These are phyloP conservation scores for Yamadazyma philogaea DNA, from an alignment of 805 yeast species.

Conservation along the genomic window DNA sequence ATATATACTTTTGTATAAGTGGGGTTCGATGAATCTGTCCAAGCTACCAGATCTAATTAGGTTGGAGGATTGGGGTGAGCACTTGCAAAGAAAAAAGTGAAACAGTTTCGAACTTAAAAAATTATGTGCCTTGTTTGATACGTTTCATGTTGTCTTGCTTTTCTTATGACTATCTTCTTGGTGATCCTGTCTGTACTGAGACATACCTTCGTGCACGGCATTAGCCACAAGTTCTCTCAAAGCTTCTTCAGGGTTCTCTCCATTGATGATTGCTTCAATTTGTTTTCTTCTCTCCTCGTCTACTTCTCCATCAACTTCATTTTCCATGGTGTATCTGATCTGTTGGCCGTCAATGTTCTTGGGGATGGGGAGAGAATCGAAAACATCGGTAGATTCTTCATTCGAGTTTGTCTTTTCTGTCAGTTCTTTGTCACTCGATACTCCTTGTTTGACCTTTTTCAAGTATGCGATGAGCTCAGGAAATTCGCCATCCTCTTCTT, in stretches of 20 bases:
- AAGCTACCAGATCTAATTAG: too few species aligned
- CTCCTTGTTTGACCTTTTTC: constrained; percentile 22
- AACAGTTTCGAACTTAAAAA: too few species aligned
- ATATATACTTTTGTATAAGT: too few species aligned
- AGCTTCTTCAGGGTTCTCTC: constrained; percentile 80
- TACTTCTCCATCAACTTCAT: constrained; percentile 23
- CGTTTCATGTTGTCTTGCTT: constrained; percentile 1
- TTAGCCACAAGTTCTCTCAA: constrained; percentile 64
- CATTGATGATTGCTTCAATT: constrained; percentile 67
- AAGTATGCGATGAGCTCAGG: constrained; percentile 74
- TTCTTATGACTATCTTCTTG: constrained; percentile 21
- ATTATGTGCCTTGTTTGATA: too few species aligned
- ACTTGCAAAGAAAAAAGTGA: too few species aligned
- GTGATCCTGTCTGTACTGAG: constrained; percentile 21
- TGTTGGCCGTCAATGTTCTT: constrained; percentile 46
- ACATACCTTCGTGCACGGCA: constrained; percentile 59
- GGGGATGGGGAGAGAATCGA: constrained; percentile 29
- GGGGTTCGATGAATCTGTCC: too few species aligned
- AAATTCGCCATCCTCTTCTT: constrained; percentile 81
- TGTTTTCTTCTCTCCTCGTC: constrained; percentile 53
- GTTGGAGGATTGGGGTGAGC: too few species aligned
- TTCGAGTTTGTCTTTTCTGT: not conserved
- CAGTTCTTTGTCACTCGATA: not conserved
- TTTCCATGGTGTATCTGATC: constrained; percentile 55
- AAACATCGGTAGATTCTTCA: not conserved